phyloP scores from a whole-genome alignment of 1,139 yeast genomes.

The Taiozyma sp. region DNA sequence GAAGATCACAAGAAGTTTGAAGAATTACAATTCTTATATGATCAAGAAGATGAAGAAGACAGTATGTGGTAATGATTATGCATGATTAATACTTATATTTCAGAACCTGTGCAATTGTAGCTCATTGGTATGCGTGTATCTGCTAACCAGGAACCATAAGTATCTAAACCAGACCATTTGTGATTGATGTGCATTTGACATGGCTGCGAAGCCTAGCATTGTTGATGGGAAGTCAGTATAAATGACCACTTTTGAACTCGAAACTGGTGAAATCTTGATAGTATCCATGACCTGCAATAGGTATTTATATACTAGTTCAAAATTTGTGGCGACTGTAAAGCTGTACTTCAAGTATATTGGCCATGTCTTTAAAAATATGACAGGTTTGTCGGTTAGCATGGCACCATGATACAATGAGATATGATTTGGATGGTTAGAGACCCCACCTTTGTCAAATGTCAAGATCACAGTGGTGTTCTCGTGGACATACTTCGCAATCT shows the following conservation, averaged over 20 bases:
- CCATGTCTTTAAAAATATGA: slow-evolving; percentile 43
- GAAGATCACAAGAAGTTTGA: slow-evolving; percentile 13
- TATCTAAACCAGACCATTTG: slow-evolving; percentile 97
- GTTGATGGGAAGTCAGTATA: slow-evolving; percentile 55
- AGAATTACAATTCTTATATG: slow-evolving; percentile 24
- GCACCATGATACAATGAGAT: slow-evolving; percentile 56
- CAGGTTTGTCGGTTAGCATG: slow-evolving; percentile 27
- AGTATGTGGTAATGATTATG: slow-evolving; percentile 25
- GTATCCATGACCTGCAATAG: not conserved
- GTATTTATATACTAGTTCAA: slow-evolving; percentile 1
- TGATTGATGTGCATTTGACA: slow-evolving; percentile 79
- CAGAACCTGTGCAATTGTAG: slow-evolving; percentile 28
- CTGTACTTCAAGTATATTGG: slow-evolving; percentile 48
- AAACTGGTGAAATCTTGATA: not conserved
- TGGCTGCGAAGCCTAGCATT: slow-evolving; percentile 61
- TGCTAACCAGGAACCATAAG: slow-evolving; percentile 77
- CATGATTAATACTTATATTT: not conserved
- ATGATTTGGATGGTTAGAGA: slow-evolving; percentile 87
- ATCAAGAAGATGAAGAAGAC: slow-evolving; percentile 34
- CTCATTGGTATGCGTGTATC: slow-evolving; percentile 63
- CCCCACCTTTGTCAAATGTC: slow-evolving; percentile 82
- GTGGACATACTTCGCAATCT: slow-evolving; percentile 32
- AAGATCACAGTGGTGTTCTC: slow-evolving; percentile 40
- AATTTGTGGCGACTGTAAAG: slow-evolving; percentile 41
- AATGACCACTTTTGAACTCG: slow-evolving; percentile 18